Base-by-base conservation (phyloP, 2,329 filamentous ascomycete species). In the Didymella sp. region DNA sequence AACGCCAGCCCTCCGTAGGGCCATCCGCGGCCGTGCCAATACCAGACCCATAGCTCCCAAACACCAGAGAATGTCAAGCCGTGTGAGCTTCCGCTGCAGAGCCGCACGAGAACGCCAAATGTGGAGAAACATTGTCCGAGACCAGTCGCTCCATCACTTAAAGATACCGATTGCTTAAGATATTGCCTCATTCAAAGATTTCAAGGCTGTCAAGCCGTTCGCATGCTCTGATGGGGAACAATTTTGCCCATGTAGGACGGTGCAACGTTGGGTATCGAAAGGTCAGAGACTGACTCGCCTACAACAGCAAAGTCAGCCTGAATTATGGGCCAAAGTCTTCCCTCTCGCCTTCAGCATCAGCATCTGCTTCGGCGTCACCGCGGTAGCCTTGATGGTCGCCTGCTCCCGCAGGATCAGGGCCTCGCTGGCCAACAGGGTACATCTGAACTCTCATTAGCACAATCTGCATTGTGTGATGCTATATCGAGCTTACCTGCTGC, bases 401-500 rank as follows among this genome's bases (percentile, higher is more conserved):
- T 24, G 68, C 73, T 25, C 67, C 71, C 15, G 70, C 67, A 41
- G 73, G 74, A 31, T 77, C 75, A 41, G 73, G 73, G 13, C 73
- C 75, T 40, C 75, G 71, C 61, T 75, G 74, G 42, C 72, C 70
- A 9, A 76, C 74, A 17, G 73, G 68, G 54, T 76, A 76, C 73
- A 76, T 76, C 67, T 76, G 65, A 24, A n/a, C 22, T 19, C 22
- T 25, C 49, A 38, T 58, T 41, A 53, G 50, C 12, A 45, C 9
- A 45, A 30, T 35, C 21, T 11, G 31, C 2, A 8, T n/a, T n/a
- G 6, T 40, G 17, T 11, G 19, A 35, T 28, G 47, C 38, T 6
- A 2, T 24, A 43, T 49, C 44, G 17, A 28, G 78, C 85, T 75
- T 82, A 93, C 91, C 81, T 92, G 91, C 76, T 96, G 92, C 62